A percentile compares a stretch with the other conserved stretches of the same genome.
phyloP scores from a whole-genome alignment of 768 basidiomycete species.

The Grammothele lineata region DNA sequence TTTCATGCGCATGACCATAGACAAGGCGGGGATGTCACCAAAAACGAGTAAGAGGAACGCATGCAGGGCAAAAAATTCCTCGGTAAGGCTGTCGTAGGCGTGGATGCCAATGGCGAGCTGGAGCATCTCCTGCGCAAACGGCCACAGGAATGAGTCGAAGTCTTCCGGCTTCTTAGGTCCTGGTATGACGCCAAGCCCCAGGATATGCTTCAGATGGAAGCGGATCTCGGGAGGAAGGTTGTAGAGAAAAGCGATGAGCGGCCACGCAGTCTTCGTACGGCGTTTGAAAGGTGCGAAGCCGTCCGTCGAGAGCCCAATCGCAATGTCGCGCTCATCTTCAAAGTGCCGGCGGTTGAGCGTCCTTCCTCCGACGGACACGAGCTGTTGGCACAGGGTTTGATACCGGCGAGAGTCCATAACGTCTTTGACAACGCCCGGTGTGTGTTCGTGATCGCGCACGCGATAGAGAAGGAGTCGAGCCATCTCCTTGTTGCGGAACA shows the following conservation, averaged over 20 bases:
- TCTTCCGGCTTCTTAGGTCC: slow-evolving; percentile 23
- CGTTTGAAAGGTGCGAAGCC: slow-evolving; percentile 36
- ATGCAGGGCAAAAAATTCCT: slow-evolving; percentile 17
- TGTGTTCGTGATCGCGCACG: slow-evolving; percentile 1
- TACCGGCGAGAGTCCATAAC: slow-evolving; percentile 35
- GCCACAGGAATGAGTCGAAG: slow-evolving; percentile 25
- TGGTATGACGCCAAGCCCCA: slow-evolving; percentile 23
- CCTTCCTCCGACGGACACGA: slow-evolving; percentile 27
- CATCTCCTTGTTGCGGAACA: slow-evolving; percentile 17
- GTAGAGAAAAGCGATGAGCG: slow-evolving; percentile 36
- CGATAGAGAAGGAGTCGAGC: slow-evolving; percentile 28
- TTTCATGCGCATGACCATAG: slow-evolving; percentile 24
- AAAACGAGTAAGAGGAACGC: slow-evolving; percentile 20
- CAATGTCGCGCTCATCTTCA: slow-evolving; percentile 33
- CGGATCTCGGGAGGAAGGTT: slow-evolving; percentile 36
- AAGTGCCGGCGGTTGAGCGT: slow-evolving; percentile 30
- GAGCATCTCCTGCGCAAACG: slow-evolving; percentile 23
- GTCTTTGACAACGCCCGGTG: slow-evolving; percentile 25
- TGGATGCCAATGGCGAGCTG: slow-evolving; percentile 19
- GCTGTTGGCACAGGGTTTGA: slow-evolving; percentile 12
- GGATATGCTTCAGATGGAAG: slow-evolving; percentile 18
- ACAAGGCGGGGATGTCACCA: slow-evolving; percentile 25
- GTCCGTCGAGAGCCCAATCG: slow-evolving; percentile 37
- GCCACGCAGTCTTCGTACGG: slow-evolving; percentile 29
- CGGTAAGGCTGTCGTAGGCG: slow-evolving; percentile 8